Conservation (phyloP, 441 rosid species). For the Aquilaria agallochum region DNA sequence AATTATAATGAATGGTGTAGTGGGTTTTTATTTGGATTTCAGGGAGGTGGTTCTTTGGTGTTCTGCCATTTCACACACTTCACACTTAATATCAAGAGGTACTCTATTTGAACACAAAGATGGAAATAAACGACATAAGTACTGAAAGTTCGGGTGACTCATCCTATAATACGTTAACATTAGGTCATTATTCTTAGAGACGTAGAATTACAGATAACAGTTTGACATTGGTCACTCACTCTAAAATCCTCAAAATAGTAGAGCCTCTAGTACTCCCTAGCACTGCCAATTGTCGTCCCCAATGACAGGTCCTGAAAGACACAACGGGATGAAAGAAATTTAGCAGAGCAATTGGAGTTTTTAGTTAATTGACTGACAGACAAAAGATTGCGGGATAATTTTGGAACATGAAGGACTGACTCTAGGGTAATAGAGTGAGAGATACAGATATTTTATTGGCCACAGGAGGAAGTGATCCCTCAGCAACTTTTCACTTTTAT, state of each 20-base stretch:
- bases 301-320: not conserved
- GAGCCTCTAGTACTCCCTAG: not conserved
- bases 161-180: not conserved
- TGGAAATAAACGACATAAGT: not conserved
- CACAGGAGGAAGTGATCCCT: not conserved
- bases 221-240: not conserved
- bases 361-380: not conserved
- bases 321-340: not conserved
- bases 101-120: not conserved
- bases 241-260: not conserved
- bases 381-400: not conserved
- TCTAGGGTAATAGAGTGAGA: not conserved
- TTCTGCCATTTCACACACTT: no score
- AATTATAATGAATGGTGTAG: not conserved
- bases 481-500: not conserved
- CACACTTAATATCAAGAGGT: not conserved
- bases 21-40: not conserved
- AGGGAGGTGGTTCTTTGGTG: no score
- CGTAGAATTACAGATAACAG: not conserved
- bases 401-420: not conserved
- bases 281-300: not conserved
- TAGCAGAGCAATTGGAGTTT: not conserved
- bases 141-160: not conserved
- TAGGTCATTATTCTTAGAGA: not conserved
- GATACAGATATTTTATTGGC: not conserved